phyloP scores from a whole-genome alignment of 176 grass and related monocot species.

The Chloris gayana region DNA sequence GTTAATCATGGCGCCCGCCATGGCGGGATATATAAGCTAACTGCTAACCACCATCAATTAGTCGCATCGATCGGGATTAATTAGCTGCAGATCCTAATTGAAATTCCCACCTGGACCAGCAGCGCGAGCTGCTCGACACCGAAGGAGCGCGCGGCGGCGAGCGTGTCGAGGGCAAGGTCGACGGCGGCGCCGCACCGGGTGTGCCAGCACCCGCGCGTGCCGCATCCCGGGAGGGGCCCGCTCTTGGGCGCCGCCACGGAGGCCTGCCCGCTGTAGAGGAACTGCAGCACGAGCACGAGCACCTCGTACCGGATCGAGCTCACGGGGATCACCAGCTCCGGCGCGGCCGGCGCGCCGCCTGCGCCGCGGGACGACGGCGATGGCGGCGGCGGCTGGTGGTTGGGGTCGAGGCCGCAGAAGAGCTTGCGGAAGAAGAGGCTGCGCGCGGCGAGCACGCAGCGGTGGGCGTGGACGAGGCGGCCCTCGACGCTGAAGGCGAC shows the following conservation, averaged over 20 bases:
- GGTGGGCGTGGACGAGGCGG: conserved; percentile 89
- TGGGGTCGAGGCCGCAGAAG: conserved; percentile 81
- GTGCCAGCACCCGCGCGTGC: conserved; percentile 59
- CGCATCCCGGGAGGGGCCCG: conserved; percentile 55
- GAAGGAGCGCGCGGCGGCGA: conserved; percentile 60
- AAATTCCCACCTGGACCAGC: conserved; percentile 66
- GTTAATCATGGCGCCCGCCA: conserved; percentile 24
- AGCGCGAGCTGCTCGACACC: conserved; percentile 82
- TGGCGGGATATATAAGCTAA: not conserved
- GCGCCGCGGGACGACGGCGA: not conserved
- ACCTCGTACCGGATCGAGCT: conserved; percentile 97
- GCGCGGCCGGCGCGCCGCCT: too few relatives aligned
- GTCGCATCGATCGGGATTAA: not conserved
- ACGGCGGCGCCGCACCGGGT: conserved; percentile 53
- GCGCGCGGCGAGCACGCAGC: conserved; percentile 86
- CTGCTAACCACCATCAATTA: not conserved
- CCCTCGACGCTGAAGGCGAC: conserved; percentile 95
- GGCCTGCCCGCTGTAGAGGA: conserved; percentile 96
- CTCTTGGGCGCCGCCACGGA: conserved; percentile 84
- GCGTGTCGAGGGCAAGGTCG: conserved; percentile 63
- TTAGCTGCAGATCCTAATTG: conserved; percentile 40
- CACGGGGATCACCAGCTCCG: conserved; percentile 76
- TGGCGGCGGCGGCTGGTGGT: conserved; percentile 25
- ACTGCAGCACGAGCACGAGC: conserved; percentile 89
- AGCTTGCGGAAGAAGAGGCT: conserved; percentile 95